Percentiles rank a stretch among this genome's conserved stretches.
Conservation (phyloP, 768 basidiomycete species). For the Lactarius hatsudake region DNA sequence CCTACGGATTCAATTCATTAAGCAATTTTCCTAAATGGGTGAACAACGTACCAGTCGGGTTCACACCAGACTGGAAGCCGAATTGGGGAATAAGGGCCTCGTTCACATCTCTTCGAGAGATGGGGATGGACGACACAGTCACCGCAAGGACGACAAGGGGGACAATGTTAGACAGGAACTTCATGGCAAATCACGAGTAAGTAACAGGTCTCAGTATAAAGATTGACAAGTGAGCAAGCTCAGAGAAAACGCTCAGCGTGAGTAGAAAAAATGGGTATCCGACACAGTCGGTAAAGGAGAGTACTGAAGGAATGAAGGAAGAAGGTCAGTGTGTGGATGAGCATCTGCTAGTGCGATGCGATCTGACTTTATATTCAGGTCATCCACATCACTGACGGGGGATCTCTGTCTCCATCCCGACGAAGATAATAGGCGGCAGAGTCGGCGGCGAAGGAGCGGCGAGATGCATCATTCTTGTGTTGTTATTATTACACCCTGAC, state of each 20-base stretch:
- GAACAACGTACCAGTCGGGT: conserved; percentile 52
- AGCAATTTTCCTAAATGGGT: neutral
- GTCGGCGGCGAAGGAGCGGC: neutral
- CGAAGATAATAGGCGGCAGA: neutral
- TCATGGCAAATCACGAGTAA: conserved; percentile 13
- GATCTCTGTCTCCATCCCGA: conserved; percentile 1
- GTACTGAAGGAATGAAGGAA: conserved; percentile 9
- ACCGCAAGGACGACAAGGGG: conserved; percentile 5
- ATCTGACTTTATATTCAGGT: neutral
- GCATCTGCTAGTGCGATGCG: neutral
- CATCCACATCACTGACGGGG: neutral
- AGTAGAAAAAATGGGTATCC: conserved; percentile 12
- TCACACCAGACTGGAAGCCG: conserved; percentile 52
- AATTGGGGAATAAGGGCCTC: conserved; percentile 44
- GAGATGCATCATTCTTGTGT: neutral
- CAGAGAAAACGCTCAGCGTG: conserved; percentile 16
- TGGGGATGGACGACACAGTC: conserved; percentile 17
- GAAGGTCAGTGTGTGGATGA: neutral
- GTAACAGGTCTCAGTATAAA: neutral
- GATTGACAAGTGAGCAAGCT: conserved; percentile 2
- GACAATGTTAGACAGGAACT: conserved; percentile 10
- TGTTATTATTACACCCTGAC: neutral
- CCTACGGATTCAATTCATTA: conserved; percentile 33
- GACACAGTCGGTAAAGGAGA: conserved; percentile 23
- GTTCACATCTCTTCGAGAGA: conserved; percentile 17